phyloP scores from a whole-genome alignment of 2,329 filamentous ascomycete species.

The Graphilbum fragrans region DNA sequence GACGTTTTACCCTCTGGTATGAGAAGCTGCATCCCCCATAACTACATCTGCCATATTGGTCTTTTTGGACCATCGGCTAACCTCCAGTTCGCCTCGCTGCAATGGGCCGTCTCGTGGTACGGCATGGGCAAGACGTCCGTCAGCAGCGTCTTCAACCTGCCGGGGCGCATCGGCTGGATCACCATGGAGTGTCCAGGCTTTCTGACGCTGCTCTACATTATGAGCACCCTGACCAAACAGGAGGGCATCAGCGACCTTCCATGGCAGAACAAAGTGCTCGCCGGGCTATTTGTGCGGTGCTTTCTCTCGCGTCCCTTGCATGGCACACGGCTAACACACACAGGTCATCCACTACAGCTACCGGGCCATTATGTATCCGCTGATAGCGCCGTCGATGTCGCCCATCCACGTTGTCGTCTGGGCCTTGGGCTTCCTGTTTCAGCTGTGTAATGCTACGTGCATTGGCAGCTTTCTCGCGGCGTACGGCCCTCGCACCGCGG shows the following conservation, averaged over 20 bases:
- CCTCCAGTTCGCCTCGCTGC: slow-evolving; percentile 52
- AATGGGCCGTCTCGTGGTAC: slow-evolving; percentile 74
- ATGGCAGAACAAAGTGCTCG: slow-evolving; percentile 68
- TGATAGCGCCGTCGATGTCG: slow-evolving; percentile 84
- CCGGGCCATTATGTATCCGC: slow-evolving; percentile 71
- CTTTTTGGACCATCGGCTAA: background rate
- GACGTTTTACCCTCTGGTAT: slow-evolving; percentile 42
- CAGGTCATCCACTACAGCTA: slow-evolving; percentile 80
- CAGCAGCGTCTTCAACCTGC: slow-evolving; percentile 65
- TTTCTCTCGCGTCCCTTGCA: slow-evolving; percentile 5
- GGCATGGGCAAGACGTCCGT: slow-evolving; percentile 87
- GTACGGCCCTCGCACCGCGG: slow-evolving; percentile 56
- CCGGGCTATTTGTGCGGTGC: slow-evolving; percentile 47
- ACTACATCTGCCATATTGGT: background rate
- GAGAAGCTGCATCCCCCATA: slow-evolving; percentile 7
- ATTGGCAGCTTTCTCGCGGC: slow-evolving; percentile 77
- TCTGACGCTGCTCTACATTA: slow-evolving; percentile 65
- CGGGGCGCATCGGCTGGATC: slow-evolving; percentile 77
- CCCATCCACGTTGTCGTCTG: slow-evolving; percentile 67
- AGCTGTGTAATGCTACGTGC: slow-evolving; percentile 66
- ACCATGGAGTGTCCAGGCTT: slow-evolving; percentile 79
- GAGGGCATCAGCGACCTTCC: slow-evolving; percentile 49
- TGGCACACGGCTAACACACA: no score
- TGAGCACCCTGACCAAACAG: slow-evolving; percentile 52
- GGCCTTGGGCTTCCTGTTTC: slow-evolving; percentile 55